Evolutionary conservation across 1,284 basidiomycete species (phyloP).

Genomic region (Pholiota adiposa): DNA sequence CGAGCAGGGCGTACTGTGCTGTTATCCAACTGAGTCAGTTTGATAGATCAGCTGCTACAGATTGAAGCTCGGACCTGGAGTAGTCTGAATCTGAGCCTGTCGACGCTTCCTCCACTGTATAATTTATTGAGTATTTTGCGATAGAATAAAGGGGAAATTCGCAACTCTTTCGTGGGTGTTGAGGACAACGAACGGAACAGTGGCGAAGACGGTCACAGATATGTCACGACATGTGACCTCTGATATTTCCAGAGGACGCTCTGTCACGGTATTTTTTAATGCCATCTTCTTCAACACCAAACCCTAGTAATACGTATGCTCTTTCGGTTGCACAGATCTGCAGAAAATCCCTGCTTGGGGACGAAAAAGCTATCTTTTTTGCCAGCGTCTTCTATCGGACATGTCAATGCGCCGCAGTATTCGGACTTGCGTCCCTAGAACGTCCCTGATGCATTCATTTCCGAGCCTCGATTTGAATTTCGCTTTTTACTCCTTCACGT

Average conservation of each 20-base stretch:
- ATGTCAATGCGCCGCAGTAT: no score
- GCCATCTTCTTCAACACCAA: no score
- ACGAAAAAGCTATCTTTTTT: no score
- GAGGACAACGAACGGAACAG: not conserved
- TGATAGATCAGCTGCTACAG: slow-evolving; percentile 19
- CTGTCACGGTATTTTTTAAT: no score
- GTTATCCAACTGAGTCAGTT: slow-evolving; percentile 10
- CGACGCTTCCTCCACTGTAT: slow-evolving; percentile 81
- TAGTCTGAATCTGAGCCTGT: slow-evolving; percentile 90
- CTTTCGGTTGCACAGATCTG: no score
- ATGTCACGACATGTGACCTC: no score
- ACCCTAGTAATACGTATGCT: no score
- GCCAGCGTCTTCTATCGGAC: no score
- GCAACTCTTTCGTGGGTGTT: slow-evolving; percentile 7
- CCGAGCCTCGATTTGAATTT: not conserved
- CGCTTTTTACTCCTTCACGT: no score
- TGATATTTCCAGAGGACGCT: no score
- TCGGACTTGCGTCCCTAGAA: not conserved
- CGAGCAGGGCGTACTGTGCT: slow-evolving; percentile 45
- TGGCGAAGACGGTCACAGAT: no score
- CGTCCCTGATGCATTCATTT: not conserved
- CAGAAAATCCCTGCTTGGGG: no score
- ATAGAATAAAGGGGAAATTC: not conserved
- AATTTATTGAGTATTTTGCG: not conserved
- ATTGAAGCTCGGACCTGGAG: slow-evolving; percentile 64